Evolutionary conservation across 1,284 basidiomycete genomes (phyloP), one percentile per base, ranked within the genome.

Genomic region (Xerocomus nothofagi): DNA sequence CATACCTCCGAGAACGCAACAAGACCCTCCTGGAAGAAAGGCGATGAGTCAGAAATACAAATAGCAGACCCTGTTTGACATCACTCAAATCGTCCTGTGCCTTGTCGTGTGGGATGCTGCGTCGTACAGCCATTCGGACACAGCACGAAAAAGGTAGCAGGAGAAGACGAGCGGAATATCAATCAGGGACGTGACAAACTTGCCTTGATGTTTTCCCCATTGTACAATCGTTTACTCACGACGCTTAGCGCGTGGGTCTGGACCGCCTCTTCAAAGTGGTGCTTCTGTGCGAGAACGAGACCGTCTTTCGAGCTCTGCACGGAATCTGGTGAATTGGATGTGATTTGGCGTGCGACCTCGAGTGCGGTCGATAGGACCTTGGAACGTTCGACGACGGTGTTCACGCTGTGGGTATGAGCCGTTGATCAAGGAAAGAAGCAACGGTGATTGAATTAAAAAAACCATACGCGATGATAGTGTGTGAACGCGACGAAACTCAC

Each of bases 241-340:
- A 71, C 63, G 21, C 78, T 76, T 53, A 72, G 66, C 8, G 77
- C 63, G 47, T 84, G 83, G 0, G 71, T 70, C 4, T 71, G 53
- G 3, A 84, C 75, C 0, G 79, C 76, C 21, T 81, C 77, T 27
- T 86, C 79, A 36, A 82, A 70, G 44, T 78, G 76, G 15, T 76
- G 75, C 36, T 75, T 71, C 47, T 81, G 77, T 6, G 80, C 70
- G 3, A 86, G 64, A 18, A 87, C 50, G 14, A 91, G 69, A 0
- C 77, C 86, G 17, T 78, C 74, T 65, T 93, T 94, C 9, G 89
- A 88, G 42, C 82, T 79, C 56, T 87, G 84, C 1, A 93, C 84
- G 0, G 90, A 78, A 63, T 93, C 91, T 0, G 92, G 91, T 4
- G 88, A 91, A 61, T 88, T 88, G 17, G 67, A 63, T 15, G 71